Evolutionary conservation across 1,284 basidiomycete species (phyloP).

Genomic region (Psilocybe mexicana): DNA sequence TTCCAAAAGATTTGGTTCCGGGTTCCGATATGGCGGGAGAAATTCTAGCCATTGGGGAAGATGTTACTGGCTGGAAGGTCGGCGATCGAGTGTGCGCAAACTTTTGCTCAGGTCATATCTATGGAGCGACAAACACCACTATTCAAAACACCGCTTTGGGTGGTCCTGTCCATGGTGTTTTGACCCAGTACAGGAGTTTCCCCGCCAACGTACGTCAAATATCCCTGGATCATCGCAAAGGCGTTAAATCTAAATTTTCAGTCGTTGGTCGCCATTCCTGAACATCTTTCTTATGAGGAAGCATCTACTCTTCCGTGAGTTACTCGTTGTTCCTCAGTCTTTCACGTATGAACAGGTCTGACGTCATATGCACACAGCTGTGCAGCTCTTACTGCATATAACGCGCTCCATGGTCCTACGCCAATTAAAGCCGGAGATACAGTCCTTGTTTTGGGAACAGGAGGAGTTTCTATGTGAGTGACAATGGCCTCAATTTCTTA

Average conservation of each 20-base stretch:
- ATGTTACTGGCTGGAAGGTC: constrained; percentile 49
- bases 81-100: constrained; percentile 59
- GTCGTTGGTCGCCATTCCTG: constrained; percentile 48
- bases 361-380: constrained; percentile 31
- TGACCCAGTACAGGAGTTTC: constrained; percentile 54
- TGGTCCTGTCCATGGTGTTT: constrained; percentile 50
- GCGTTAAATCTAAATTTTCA: constrained; percentile 26
- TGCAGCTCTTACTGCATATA: constrained; percentile 55
- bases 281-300: constrained; percentile 52
- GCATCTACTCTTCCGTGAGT: constrained; percentile 38
- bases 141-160: constrained; percentile 43
- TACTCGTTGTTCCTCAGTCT: background rate
- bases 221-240: background rate
- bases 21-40: constrained; percentile 66
- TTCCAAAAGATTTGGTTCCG: constrained; percentile 44
- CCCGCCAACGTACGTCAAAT: constrained; percentile 40
- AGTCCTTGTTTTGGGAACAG: constrained; percentile 58
- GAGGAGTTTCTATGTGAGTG: constrained; percentile 55
- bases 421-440: constrained; percentile 46
- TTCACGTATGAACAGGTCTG: background rate
- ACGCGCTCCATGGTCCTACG: constrained; percentile 44
- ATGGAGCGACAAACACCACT: constrained; percentile 37
- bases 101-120: constrained; percentile 42
- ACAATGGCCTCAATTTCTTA: background rate
- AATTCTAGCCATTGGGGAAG: constrained; percentile 54